Base-by-base conservation (phyloP, 805 yeast genomes). In the Schizosaccharomyces lindneri region DNA sequence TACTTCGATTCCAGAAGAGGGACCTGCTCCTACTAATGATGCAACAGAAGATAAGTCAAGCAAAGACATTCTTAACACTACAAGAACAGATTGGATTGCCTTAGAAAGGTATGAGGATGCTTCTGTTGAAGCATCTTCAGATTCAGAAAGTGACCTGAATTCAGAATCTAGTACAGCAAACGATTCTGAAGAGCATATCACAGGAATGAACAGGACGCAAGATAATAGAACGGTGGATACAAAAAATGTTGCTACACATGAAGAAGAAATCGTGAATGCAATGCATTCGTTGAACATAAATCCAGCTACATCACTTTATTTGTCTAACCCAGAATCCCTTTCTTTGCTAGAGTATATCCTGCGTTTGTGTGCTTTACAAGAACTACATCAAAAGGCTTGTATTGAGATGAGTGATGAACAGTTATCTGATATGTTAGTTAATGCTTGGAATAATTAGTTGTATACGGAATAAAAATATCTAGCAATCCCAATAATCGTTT, bases 341-440 rank as follows among this genome's bases (percentile, higher is more conserved):
- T 78, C 86, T 0, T 69, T 84, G 21, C 69, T 84, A 1, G 88
- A 85, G 68, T 84, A 84, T 65, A 63, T 84, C 5, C 67, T 84
- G 0, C 72, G 90, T 51, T 72, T 85, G 17, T 69, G 78, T 13
- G 79, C 82, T 0, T 70, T 85, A n/a, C 88, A 85, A 67, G 73
- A 77, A 13, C 78, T 73, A 63, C 88, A 84, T 65, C 81, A 79
- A 63, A 71, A 68, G 32, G 73, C 82, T 1, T 70, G 83, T 2
- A 67, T 79, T 9, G 72, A 78, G 6, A 77, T 81, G 11, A 76
- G 77, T 19, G 93, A 85, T 67, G 90, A 84, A 13, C 29, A 48
- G 29, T 19, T 48, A 13, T 13, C 55, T 19, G 29, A n/a, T 13
- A 48, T 48, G 29, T 24, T 48, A 24, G 15, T 13, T 48, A 48